phyloP scores from a whole-genome alignment of 441 rosid species.

The Gossypium gossypioides region DNA sequence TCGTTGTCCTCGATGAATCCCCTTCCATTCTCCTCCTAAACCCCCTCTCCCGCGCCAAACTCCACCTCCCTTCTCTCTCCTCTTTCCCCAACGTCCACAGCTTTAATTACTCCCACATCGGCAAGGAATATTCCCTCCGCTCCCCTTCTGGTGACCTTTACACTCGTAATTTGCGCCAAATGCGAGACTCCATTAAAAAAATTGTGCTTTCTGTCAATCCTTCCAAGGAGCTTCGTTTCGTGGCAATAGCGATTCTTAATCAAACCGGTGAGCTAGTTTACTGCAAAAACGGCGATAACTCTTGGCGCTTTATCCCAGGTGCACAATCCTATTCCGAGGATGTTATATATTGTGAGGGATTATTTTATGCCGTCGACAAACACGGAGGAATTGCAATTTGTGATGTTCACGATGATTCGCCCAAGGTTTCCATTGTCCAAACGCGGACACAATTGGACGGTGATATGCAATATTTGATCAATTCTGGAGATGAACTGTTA shows the following conservation, averaged over 20 bases:
- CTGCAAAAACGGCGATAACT: constrained; percentile 29
- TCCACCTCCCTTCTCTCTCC: constrained; percentile 35
- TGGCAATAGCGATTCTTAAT: constrained; percentile 38
- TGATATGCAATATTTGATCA: constrained; percentile 54
- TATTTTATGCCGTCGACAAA: constrained; percentile 38
- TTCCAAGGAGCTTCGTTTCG: constrained; percentile 17
- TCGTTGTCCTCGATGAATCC: constrained; percentile 39
- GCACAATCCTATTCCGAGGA: constrained; percentile 32
- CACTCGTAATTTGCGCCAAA: constrained; percentile 28
- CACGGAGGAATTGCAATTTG: constrained; percentile 31
- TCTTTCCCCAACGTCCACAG: constrained; percentile 43
- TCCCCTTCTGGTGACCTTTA: constrained; percentile 13
- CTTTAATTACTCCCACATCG: constrained; percentile 35
- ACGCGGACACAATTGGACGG: constrained; percentile 24
- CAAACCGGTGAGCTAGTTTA: constrained; percentile 29
- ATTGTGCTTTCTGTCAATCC: constrained; percentile 46
- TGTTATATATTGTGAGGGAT: constrained; percentile 32
- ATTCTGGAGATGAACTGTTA: constrained; percentile 35
- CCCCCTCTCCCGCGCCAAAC: constrained; percentile 39
- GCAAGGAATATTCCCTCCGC: constrained; percentile 38
- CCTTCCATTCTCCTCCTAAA: constrained; percentile 35
- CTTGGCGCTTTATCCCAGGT: constrained; percentile 33
- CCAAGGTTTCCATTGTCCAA: constrained; percentile 26
- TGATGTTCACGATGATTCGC: constrained; percentile 22
- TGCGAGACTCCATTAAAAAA: constrained; percentile 46